Evolutionary conservation across 2,329 filamentous ascomycete species (phyloP), one percentile per base, ranked within the genome.

Genomic region (Talaromyces sp.): DNA sequence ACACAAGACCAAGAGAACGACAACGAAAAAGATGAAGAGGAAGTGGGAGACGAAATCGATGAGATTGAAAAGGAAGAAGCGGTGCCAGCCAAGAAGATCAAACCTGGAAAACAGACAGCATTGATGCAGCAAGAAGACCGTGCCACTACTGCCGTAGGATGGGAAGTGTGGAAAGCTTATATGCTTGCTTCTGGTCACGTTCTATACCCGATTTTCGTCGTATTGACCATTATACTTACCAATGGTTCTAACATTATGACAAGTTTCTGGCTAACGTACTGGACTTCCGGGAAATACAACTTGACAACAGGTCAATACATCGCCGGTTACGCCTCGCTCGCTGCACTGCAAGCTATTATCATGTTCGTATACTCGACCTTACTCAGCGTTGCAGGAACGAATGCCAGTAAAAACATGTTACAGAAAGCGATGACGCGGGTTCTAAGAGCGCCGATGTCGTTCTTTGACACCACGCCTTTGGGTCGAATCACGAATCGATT

Each of bases 401-500:
- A 85, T 22, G 87, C 93, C 5, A 95, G 91, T 73, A 94, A 90
- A 76, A 84, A 84, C 45, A 92, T 98, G 86, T 85, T 98, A 60
- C 87, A 90, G 35, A 83, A 87, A 41, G 94, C 95, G 7, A 91
- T 98, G 71, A 87, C 84, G 9, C 85, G 91, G 16, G 92, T 95
- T 0, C 76, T 90, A 9, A 81, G 87, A 56, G 87, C 88, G 3
- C 88, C 88, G 1, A 89, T 90, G 92, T 90, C 91, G 4, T 98
- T 98, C 80, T 98, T 98, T 79, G 95, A 99, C 72, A 98, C 95
- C 0, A 98, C 95, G 0, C 95, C 95, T 0, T 85, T 98, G 1
- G 95, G 95, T 22, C 90, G 94, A 43, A 97, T 98, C 75, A 97
- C 93, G 24, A 98, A 98, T 76, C 91, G 95, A 16, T 98, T 98